phyloP scores from a whole-genome alignment of 208 protist species.

The Wallacemonas sp. region DNA sequence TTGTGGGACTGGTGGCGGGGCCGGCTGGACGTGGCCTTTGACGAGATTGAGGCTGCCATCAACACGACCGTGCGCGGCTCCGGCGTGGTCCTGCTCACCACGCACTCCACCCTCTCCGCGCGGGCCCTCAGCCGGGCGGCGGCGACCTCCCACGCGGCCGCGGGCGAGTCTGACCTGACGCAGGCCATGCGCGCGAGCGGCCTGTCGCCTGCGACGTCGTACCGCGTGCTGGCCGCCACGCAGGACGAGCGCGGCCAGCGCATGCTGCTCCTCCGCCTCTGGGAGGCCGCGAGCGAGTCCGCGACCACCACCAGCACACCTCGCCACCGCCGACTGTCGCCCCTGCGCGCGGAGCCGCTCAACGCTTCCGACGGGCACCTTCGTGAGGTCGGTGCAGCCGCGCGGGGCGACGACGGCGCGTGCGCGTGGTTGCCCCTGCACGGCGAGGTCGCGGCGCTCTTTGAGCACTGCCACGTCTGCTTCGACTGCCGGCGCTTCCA shows the following conservation, averaged over 20 bases:
- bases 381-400: neutral
- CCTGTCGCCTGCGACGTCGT: conserved; percentile 40
- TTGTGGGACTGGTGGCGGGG: conserved; percentile 63
- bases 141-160: neutral
- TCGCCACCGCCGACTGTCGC: conserved; percentile 16
- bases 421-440: conserved; percentile 52
- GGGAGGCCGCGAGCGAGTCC: conserved; percentile 23
- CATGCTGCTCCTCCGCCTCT: conserved; percentile 54
- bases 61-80: conserved; percentile 45
- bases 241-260: conserved; percentile 35
- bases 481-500: conserved; percentile 70
- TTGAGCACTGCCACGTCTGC: conserved; percentile 52
- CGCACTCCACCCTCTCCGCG: conserved; percentile 20
- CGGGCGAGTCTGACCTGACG: neutral
- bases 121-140: neutral
- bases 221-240: conserved; percentile 59
- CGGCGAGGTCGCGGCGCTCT: conserved; percentile 38
- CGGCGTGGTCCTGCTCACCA: conserved; percentile 58
- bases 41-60: conserved; percentile 56
- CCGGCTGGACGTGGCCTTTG: conserved; percentile 27
- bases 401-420: conserved; percentile 10
- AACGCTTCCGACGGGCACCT: neutral
- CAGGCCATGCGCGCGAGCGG: conserved; percentile 13
- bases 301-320: conserved; percentile 6
- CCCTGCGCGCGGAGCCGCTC: conserved; percentile 12